Base-by-base conservation (phyloP, 352 stramenopile species). In the Phytophthora sansomeana region DNA sequence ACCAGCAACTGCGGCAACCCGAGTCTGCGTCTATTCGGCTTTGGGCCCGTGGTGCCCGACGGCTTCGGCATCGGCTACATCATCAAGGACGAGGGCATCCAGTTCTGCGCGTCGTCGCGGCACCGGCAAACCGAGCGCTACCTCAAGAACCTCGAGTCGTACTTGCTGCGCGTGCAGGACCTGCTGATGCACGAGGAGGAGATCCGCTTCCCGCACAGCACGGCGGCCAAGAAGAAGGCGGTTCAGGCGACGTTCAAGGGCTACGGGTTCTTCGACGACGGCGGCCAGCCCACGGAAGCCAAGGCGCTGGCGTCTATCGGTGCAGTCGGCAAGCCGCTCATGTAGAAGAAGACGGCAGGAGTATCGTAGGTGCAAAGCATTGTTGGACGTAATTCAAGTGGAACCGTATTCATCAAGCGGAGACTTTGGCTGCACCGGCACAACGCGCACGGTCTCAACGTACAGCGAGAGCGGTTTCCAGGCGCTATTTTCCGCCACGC, bases 61-160 rank as follows among this genome's bases (percentile, higher is more conserved):
- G 97, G 97, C 32, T 98, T 98, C 77, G 96, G 96, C 51, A 97
- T 99, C 50, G 97, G 97, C 47, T 99, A 99, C 81, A 98, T 99
- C 58, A 99, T 99, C 76, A 98, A 98, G 69, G 95, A 98, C 63
- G 78, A 96, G 63, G 87, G 91, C 60, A 87, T 98, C 49, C 87
- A 97, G 69, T 89, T 96, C 67, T 96, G 87, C 56, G 87, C 85
- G 16, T 87, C 81, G 21, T 94, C 83, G 30, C 89, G 91, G 55
- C 87, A 96, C 64, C 83, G 87, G 24, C 87, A 94, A 58, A 96
- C 87, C 3, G 75, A 84, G 53, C 84, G 87, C n/a, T 96, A 90
- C 67, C 74, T 94, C 29, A 86, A 92, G 48, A 93, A 93, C 69
- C 71, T 96, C 16, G 80, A 96, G 56, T 78, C 72, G 42, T 96